Percentiles rank a stretch among this genome's conserved stretches.
These are phyloP conservation scores for Nectriaceae sp. DNA, from an alignment of 2,329 filamentous ascomycete genomes.

Conservation along the genomic window DNA sequence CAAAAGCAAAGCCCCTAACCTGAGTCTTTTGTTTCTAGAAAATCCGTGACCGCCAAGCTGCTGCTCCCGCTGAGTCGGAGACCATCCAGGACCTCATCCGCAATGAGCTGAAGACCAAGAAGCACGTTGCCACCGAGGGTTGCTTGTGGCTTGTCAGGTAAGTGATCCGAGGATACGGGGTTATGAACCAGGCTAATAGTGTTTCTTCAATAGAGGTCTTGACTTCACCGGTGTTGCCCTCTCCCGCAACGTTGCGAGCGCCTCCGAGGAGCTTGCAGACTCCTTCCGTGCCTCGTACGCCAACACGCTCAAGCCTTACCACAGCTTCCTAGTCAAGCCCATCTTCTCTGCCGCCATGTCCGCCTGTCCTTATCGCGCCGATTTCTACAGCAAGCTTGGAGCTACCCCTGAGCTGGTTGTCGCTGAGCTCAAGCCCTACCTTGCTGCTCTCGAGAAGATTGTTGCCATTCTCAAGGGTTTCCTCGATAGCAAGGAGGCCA, in stretches of 20 bases:
- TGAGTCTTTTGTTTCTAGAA: constrained; percentile 58
- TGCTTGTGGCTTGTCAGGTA: constrained; percentile 90
- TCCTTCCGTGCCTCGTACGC: constrained; percentile 89
- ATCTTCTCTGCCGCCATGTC: constrained; percentile 93
- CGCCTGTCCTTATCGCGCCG: constrained; percentile 88
- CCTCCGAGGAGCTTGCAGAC: constrained; percentile 72
- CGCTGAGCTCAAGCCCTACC: constrained; percentile 67
- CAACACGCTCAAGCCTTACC: constrained; percentile 86
- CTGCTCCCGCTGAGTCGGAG: constrained; percentile 74
- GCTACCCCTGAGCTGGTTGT: constrained; percentile 63
- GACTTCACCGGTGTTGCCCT: constrained; percentile 91
- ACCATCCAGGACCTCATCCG: constrained; percentile 82
- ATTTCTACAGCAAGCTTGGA: constrained; percentile 90
- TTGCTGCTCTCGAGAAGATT: constrained; percentile 75
- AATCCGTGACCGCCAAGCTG: constrained; percentile 80
- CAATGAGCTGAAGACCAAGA: constrained; percentile 88
- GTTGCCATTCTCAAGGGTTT: constrained; percentile 73
- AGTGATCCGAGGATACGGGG: constrained; percentile 22
- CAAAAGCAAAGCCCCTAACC: constrained; percentile 18
- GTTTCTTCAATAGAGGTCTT: constrained; percentile 70
- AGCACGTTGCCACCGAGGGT: constrained; percentile 86
- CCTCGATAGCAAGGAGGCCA: constrained; percentile 56
- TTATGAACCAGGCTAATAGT: no score
- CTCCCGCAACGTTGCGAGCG: constrained; percentile 70
- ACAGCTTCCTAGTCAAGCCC: constrained; percentile 86